Evolutionary conservation across 495 filamentous ascomycete genomes (phyloP).

Genomic region (Podospora sp.): DNA sequence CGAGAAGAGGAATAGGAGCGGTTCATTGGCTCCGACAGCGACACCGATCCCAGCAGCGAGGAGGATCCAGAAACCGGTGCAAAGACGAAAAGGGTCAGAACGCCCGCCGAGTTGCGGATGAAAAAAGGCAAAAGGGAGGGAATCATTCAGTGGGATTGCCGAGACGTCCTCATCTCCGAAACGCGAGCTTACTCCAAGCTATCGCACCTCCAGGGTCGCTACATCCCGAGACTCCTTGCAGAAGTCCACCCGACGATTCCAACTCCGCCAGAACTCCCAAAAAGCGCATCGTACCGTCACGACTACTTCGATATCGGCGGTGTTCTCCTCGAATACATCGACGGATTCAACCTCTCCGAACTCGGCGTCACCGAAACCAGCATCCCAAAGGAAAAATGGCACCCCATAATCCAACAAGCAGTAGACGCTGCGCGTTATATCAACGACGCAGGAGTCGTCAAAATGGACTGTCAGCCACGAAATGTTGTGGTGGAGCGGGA

Average conservation of each 20-base stretch:
- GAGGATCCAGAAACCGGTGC: background rate
- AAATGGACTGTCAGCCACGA: conserved; percentile 4
- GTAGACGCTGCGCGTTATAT: conserved; percentile 5
- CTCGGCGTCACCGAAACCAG: background rate
- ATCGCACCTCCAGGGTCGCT: conserved; percentile 5
- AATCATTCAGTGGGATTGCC: conserved; percentile 6
- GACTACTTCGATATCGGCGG: background rate
- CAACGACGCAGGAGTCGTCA: conserved; percentile 13
- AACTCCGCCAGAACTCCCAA: background rate
- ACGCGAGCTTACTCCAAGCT: conserved; percentile 7
- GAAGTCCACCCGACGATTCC: background rate
- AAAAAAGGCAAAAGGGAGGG: conserved; percentile 8
- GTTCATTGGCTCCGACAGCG: background rate
- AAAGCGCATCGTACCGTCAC: background rate
- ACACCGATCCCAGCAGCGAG: conserved; percentile 6
- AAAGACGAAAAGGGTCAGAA: background rate
- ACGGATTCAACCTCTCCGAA: conserved; percentile 6
- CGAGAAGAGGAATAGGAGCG: background rate
- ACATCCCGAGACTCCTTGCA: conserved; percentile 8
- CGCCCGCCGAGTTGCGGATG: background rate
- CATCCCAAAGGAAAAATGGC: background rate
- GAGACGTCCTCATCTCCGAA: background rate
- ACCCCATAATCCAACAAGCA: conserved; percentile 3
- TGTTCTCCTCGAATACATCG: conserved; percentile 7
- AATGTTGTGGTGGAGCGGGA: conserved; percentile 1